Evolutionary conservation across 306 rosid genomes (phyloP).

Genomic region (Vigna reflexopilosa): DNA sequence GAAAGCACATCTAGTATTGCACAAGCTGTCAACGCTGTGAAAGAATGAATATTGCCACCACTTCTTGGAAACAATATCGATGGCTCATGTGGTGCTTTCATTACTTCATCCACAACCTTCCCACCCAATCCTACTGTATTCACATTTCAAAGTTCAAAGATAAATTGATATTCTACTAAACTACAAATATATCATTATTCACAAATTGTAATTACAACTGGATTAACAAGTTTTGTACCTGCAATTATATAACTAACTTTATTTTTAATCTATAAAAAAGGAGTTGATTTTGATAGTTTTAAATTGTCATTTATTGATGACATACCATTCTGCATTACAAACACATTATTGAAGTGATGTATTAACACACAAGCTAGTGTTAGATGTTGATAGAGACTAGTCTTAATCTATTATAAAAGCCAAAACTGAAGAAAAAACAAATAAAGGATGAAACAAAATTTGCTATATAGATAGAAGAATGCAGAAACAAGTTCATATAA

Average conservation of each 20-base stretch:
- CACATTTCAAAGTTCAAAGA: slow-evolving; percentile 1
- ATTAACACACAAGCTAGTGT: background rate
- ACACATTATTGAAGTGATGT: background rate
- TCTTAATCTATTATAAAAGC: background rate
- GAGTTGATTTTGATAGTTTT: no score
- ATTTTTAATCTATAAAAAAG: no score
- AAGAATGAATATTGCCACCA: slow-evolving; percentile 78
- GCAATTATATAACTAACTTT: no score
- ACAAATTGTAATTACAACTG: no score
- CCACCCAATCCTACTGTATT: slow-evolving; percentile 64
- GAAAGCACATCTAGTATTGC: slow-evolving; percentile 70
- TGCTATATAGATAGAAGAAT: background rate
- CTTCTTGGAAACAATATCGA: slow-evolving; percentile 60
- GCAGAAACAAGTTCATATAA: background rate
- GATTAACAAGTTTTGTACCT: no score
- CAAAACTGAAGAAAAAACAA: background rate
- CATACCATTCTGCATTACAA: background rate
- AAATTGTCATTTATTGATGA: background rate
- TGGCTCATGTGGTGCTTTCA: slow-evolving; percentile 60
- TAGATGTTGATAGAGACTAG: background rate
- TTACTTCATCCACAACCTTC: slow-evolving; percentile 49
- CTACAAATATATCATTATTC: background rate
- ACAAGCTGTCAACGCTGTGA: slow-evolving; percentile 63
- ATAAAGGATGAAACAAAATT: background rate
- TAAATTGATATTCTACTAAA: background rate